Base-by-base conservation (phyloP, 2,329 filamentous ascomycete species). In the Exophiala spinifera region DNA sequence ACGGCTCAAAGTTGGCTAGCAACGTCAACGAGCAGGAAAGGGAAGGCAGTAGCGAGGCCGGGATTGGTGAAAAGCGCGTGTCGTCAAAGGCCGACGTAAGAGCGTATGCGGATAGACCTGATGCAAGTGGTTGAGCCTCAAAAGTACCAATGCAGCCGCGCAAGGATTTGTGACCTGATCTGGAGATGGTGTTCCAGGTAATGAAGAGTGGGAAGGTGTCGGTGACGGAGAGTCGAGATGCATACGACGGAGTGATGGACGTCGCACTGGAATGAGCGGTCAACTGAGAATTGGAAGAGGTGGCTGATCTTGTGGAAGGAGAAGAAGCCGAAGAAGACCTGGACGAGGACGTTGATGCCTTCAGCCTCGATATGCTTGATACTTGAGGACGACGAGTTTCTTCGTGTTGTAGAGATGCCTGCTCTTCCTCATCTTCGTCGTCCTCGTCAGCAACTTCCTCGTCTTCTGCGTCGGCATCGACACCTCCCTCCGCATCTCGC, bases 91-190 rank as follows among this genome's bases (percentile, higher is more conserved):
- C 83, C 70, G 91, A 91, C 48, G 87, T 94, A 62, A 95, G 74
- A 44, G 91, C 88, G 72, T 96, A 97, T 57, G 83, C 84, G 49
- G 83, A 77, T 40, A 99, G 76, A 3, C 91, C 91, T 1, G 81
- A 72, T 25, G 84, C 79, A 11, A 99, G 81, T 46, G 87, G 82
- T 65, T 89, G 83, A 1, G 85, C 71, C 66, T 91, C 88, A 67
- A 97, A 99, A 2, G 92, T 99, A 63, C 94, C 94, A 68, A 99
- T 97, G 77, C 94, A 99, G 56, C 94, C 94, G 56, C 94, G 86
- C 39, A 99, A 81, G 20, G 80, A 81, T 68, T 86, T 85, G 61
- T 83, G 74, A 23, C 83, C 81, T 49, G 69, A 75, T 64, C 76
- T 71, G 6, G 81, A 83, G 51, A 90, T 64, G 0, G 83, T 89